These are phyloP conservation scores for Sporothrix phasma DNA, from an alignment of 2,329 filamentous ascomycete genomes.

Conservation along the genomic window DNA sequence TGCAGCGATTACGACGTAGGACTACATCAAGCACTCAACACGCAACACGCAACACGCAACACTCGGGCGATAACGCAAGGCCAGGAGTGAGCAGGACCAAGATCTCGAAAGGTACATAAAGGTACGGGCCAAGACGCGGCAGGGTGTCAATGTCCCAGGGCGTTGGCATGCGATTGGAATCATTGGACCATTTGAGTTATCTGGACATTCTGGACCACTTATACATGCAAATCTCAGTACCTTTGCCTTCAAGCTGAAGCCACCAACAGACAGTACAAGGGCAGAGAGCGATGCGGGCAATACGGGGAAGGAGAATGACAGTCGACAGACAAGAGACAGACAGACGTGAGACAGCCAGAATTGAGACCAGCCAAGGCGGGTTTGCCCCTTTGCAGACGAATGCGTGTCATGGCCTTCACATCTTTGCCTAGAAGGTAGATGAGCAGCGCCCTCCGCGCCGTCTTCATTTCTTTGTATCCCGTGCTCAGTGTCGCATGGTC, in stretches of 20 bases:
- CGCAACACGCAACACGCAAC: background rate
- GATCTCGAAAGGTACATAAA: background rate
- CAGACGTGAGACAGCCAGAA: background rate
- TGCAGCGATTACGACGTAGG: too few relatives aligned
- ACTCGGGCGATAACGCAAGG: background rate
- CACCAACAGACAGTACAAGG: background rate
- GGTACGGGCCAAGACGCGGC: background rate
- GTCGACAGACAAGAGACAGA: background rate
- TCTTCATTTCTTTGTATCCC: background rate
- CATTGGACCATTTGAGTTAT: too few relatives aligned
- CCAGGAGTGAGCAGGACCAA: background rate
- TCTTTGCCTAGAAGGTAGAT: background rate
- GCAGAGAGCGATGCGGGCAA: background rate
- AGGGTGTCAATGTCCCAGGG: background rate
- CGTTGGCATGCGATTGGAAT: constrained; percentile 1
- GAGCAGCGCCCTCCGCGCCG: background rate
- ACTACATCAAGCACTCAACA: background rate
- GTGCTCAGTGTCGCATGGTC: background rate
- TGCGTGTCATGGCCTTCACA: background rate
- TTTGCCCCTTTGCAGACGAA: background rate
- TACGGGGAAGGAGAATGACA: background rate
- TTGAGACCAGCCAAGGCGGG: too few relatives aligned
- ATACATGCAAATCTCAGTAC: background rate
- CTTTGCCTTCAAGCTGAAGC: background rate
- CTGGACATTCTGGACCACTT: too few relatives aligned